Conservation (phyloP, 2,329 filamentous ascomycete genomes). For the Aureobasidium melanogenum region DNA sequence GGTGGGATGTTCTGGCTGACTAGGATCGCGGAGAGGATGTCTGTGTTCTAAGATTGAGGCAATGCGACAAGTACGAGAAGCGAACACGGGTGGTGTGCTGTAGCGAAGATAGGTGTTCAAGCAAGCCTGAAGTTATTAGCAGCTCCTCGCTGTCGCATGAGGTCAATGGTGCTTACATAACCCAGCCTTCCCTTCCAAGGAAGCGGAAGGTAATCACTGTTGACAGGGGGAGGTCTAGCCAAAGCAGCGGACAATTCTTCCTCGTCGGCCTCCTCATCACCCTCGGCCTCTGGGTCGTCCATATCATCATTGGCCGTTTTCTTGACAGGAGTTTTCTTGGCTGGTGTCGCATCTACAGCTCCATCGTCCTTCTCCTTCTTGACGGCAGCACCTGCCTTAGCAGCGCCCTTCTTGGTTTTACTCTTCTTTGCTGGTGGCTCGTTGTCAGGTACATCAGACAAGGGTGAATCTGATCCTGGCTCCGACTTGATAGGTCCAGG, state of each 20-base stretch:
- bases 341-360: conserved; percentile 15
- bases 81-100: conserved; percentile 77
- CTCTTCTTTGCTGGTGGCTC: conserved; percentile 20
- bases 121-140: conserved; percentile 54
- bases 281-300: conserved; percentile 46
- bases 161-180: conserved; percentile 54
- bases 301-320: conserved; percentile 19
- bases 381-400: conserved; percentile 11
- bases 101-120: conserved; percentile 83
- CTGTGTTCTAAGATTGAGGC: conserved; percentile 83
- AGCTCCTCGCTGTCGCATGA: neutral
- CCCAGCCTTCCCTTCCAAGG: conserved; percentile 86
- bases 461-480: conserved; percentile 22
- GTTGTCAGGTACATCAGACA: conserved; percentile 28
- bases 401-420: conserved; percentile 14
- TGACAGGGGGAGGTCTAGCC: conserved; percentile 63
- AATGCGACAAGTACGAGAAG: conserved; percentile 84
- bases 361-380: conserved; percentile 16
- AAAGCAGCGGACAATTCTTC: conserved; percentile 51
- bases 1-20: conserved; percentile 66
- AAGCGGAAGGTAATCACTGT: conserved; percentile 73
- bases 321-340: conserved; percentile 16
- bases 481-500: conserved; percentile 21
- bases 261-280: conserved; percentile 42
- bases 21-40: conserved; percentile 67